Percentiles rank a stretch among this genome's conserved stretches.
phyloP scores from a whole-genome alignment of 768 basidiomycete genomes.

The Agaricus sinodeliciosus region DNA sequence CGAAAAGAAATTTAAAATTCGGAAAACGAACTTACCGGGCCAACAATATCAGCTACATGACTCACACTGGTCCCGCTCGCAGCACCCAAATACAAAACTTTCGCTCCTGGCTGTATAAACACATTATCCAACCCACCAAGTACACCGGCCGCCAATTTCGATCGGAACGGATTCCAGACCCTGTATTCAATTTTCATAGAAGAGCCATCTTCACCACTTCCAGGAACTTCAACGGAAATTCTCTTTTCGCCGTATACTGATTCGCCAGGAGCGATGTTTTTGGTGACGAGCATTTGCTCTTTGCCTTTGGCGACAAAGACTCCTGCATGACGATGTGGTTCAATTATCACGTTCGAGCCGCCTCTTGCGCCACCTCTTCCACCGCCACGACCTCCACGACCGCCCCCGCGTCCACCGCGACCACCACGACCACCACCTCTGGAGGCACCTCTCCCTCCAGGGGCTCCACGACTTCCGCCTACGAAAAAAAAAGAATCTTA shows the following conservation, averaged over 20 bases:
- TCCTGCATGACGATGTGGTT: slow-evolving; percentile 92
- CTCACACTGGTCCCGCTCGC: slow-evolving; percentile 97
- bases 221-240: slow-evolving; percentile 69
- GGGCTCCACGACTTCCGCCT: slow-evolving; percentile 21
- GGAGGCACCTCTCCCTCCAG: slow-evolving; percentile 29
- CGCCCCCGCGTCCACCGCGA: slow-evolving; percentile 33
- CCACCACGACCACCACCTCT: slow-evolving; percentile 31
- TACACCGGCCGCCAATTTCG: slow-evolving; percentile 94
- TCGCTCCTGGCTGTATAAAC: slow-evolving; percentile 87
- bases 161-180: slow-evolving; percentile 99
- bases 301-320: slow-evolving; percentile 98
- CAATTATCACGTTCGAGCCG: slow-evolving; percentile 84
- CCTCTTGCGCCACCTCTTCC: slow-evolving; percentile 68
- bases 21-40: slow-evolving; percentile 57
- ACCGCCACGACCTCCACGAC: slow-evolving; percentile 29
- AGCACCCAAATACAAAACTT: slow-evolving; percentile 96
- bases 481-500: slow-evolving; percentile 1
- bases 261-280: slow-evolving; percentile 96
- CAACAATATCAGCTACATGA: slow-evolving; percentile 98
- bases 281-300: slow-evolving; percentile 94
- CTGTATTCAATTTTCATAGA: slow-evolving; percentile 94
- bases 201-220: slow-evolving; percentile 26
- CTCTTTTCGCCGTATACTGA: slow-evolving; percentile 98
- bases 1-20: neutral
- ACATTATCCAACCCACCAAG: slow-evolving; percentile 93